Percentiles rank a stretch among this genome's conserved stretches.
phyloP scores from a whole-genome alignment of 768 basidiomycete genomes.

The Trametes sanguinea region DNA sequence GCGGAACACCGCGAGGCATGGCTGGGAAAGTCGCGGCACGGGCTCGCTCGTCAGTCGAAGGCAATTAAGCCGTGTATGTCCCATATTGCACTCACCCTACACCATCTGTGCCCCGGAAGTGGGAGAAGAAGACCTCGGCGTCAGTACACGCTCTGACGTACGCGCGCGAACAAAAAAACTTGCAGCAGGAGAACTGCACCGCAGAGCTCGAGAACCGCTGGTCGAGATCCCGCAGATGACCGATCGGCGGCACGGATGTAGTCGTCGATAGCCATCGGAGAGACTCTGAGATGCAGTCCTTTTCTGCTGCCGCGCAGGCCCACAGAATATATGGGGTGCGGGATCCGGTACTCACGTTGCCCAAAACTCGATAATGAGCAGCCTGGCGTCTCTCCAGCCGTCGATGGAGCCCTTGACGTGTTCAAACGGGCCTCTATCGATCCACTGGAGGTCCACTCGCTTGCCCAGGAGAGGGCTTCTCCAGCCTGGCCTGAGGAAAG shows the following conservation, averaged over 20 bases:
- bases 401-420: constrained; percentile 30
- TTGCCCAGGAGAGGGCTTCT: constrained; percentile 32
- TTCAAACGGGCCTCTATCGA: constrained; percentile 31
- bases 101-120: constrained; percentile 24
- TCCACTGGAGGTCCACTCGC: constrained; percentile 31
- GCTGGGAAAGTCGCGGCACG: constrained; percentile 23
- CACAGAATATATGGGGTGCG: too few relatives aligned
- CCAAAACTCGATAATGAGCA: constrained; percentile 36
- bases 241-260: too few relatives aligned
- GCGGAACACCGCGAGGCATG: constrained; percentile 32
- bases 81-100: constrained; percentile 26
- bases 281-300: too few relatives aligned
- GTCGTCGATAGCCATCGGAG: too few relatives aligned
- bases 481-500: constrained; percentile 36
- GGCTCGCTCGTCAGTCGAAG: constrained; percentile 17
- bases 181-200: constrained; percentile 1
- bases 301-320: not conserved
- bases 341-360: constrained; percentile 30
- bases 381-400: constrained; percentile 30
- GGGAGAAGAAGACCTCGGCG: constrained; percentile 19
- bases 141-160: constrained; percentile 19
- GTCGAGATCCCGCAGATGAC: not conserved
- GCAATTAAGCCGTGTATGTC: constrained; percentile 23
- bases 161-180: not conserved
- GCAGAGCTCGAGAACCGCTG: not conserved